These are phyloP conservation scores for Cercospora citrullina DNA, from an alignment of 2,329 filamentous ascomycete genomes.

Conservation along the genomic window DNA sequence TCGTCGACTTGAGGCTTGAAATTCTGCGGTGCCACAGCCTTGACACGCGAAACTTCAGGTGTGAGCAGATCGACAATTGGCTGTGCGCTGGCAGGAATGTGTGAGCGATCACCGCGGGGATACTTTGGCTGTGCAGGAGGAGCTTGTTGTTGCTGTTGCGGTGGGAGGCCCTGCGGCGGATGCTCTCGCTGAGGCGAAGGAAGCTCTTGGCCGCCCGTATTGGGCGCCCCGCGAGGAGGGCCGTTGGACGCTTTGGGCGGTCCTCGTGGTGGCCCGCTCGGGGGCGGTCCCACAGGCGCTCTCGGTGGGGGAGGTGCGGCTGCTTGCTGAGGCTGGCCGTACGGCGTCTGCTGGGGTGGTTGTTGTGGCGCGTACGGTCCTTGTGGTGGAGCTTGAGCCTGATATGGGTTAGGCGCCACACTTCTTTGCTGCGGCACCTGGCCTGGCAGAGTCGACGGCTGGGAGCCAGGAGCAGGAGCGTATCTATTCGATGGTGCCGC, in stretches of 20 bases:
- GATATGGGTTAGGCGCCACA: conserved; percentile 50
- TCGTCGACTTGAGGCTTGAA: conserved; percentile 90
- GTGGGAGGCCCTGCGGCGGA: conserved; percentile 13
- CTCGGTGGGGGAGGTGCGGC: conserved; percentile 41
- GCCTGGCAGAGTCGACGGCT: conserved; percentile 46
- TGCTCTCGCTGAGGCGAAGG: conserved; percentile 22
- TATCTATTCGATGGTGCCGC: conserved; percentile 74
- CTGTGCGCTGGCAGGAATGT: conserved; percentile 76
- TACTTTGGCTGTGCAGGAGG: conserved; percentile 39
- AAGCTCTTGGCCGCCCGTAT: conserved; percentile 39
- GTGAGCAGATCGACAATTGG: conserved; percentile 78
- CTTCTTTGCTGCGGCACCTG: conserved; percentile 45
- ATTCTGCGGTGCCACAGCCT: conserved; percentile 77
- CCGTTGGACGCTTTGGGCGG: conserved; percentile 15
- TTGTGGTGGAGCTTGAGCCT: conserved; percentile 32
- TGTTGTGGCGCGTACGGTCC: conserved; percentile 44
- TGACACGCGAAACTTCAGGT: conserved; percentile 85
- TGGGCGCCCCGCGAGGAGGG: conserved; percentile 38
- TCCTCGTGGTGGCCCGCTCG: conserved; percentile 50
- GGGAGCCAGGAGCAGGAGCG: conserved; percentile 62
- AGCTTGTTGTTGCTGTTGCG: conserved; percentile 18
- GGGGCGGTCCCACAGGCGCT: conserved; percentile 40
- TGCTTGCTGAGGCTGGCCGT: conserved; percentile 44
- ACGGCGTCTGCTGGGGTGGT: conserved; percentile 36
- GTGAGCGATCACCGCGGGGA: conserved; percentile 74